These are phyloP conservation scores for Dactylellina leptospora DNA, from an alignment of 2,329 filamentous ascomycete genomes.

Conservation along the genomic window DNA sequence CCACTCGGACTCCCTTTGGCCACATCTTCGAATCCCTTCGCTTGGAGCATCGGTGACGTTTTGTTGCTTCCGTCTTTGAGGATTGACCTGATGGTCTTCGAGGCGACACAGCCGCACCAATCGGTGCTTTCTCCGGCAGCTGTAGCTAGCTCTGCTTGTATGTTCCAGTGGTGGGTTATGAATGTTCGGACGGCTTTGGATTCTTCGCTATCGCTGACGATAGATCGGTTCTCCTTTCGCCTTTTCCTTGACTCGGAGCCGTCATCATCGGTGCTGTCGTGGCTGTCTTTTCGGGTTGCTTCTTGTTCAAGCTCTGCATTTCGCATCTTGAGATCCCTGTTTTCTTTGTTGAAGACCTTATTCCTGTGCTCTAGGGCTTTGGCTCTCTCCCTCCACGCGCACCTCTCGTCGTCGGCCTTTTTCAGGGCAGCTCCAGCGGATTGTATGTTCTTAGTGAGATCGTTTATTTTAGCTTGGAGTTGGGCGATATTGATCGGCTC, in stretches of 20 bases:
- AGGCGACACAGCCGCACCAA: slow-evolving; percentile 41
- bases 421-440: slow-evolving; percentile 41
- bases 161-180: slow-evolving; percentile 49
- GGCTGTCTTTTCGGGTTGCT: neutral
- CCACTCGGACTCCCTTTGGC: slow-evolving; percentile 39
- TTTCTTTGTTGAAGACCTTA: slow-evolving; percentile 46
- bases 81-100: slow-evolving; percentile 36
- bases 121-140: slow-evolving; percentile 18
- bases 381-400: slow-evolving; percentile 54
- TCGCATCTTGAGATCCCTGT: slow-evolving; percentile 48
- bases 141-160: slow-evolving; percentile 34
- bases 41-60: slow-evolving; percentile 17
- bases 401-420: slow-evolving; percentile 51
- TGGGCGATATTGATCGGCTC: slow-evolving; percentile 16
- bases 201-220: slow-evolving; percentile 27
- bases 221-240: slow-evolving; percentile 23
- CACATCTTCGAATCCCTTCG: slow-evolving; percentile 39
- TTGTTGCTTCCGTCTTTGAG: slow-evolving; percentile 32
- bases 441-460: slow-evolving; percentile 30
- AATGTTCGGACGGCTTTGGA: slow-evolving; percentile 28
- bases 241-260: slow-evolving; percentile 2
- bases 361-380: slow-evolving; percentile 49
- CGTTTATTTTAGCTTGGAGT: slow-evolving; percentile 30
- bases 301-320: slow-evolving; percentile 32
- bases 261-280: slow-evolving; percentile 3